Base-by-base conservation (phyloP, 345 rosid genomes). In the Microthlaspi erraticum region DNA sequence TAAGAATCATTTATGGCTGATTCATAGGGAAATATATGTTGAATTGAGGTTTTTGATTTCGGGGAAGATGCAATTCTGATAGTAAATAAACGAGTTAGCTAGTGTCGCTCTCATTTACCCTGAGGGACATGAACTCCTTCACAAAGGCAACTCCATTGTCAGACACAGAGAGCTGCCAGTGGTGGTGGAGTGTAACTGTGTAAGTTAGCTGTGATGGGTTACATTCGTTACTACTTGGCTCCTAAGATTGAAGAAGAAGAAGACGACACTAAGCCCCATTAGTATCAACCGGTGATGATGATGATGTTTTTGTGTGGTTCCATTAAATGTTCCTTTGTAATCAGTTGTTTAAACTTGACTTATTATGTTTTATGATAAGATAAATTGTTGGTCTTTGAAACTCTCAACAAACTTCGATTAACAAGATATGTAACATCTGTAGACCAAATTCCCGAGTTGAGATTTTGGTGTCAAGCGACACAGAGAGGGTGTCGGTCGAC, bases 171-270 rank as follows among this genome's bases (percentile, higher is more conserved):
- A 94, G n/a, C 87, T 91, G 46, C 99, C 99, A 1, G 96, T 92
- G 51, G 98, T 92, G 62, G 98, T 94, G 0, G 97, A 94, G 83
- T 94, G 89, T 83, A 91, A 89, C 88, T 86, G 83, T 94, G 89
- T 83, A 91, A 89, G 89, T 86, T 92, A 63, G 99, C 98, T 39
- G 99, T 91, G 79, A 91, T 94, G 98, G 99, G 99, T 59, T 85
- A 89, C 65, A 66, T 94, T 39, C 84, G 99, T 74, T 94, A 81
- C 83, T 94, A 94, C 79, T 77, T 91, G 85, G 98, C 98, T 63
- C 99, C 99, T 26, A 94, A 94, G 87, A 89, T 91, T 23, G 99
- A 94, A 79, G 99, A 94, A 67, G 99, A 94, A 19, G 97, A 91
- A 4, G 26, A 20, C 26, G 99, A 91, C 72, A 80, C 84, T 5